Base-by-base conservation (phyloP, 768 basidiomycete species). In the Naematelia aurantialba region DNA sequence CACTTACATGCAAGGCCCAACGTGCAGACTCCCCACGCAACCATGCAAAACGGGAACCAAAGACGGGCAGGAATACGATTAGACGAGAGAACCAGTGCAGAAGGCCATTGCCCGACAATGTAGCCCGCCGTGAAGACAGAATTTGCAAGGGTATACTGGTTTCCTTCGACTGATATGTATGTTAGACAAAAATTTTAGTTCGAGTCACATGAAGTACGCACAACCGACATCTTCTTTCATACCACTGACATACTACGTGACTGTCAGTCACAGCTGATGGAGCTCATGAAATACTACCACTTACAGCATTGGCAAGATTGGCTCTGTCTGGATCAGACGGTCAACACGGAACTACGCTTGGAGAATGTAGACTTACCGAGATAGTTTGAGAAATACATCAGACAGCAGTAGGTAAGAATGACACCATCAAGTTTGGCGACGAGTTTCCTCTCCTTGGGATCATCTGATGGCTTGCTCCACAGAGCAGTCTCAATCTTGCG, bases 271-370 rank as follows among this genome's bases (percentile, higher is more conserved):
- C 51, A 21, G 49, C 24, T 17, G 13, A 13, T 17, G 12, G 26
- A 4, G 30, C 25, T 46, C 25, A 59, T 46, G 21, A 44, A 12
- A 44, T 44, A 44, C n/a, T n/a, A n/a, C n/a, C n/a, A n/a, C n/a
- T n/a, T n/a, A n/a, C n/a, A n/a, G 65, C 65, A 48, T 68, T 68
- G 19, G 66, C 66, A 21, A 68, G 61, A 59, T 68, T 68, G 19
- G 67, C 63, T 39, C 67, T 45, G 46, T 65, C 66, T 19, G 65
- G 49, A 30, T 68, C n/a, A 67, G 42, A 63, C 64, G 29, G 60
- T 19, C 42, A n/a, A n/a, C 42, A 44, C 42, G 12, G 42, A 44
- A 12, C 42, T 44, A 44, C 19, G 12, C 12, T 12, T 19, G 19
- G 12, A 12, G 42, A 12, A 44, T 12, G 12, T 19, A 44, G 12